phyloP scores from a whole-genome alignment of 2,329 filamentous ascomycete genomes.

The Botrytis porri region DNA sequence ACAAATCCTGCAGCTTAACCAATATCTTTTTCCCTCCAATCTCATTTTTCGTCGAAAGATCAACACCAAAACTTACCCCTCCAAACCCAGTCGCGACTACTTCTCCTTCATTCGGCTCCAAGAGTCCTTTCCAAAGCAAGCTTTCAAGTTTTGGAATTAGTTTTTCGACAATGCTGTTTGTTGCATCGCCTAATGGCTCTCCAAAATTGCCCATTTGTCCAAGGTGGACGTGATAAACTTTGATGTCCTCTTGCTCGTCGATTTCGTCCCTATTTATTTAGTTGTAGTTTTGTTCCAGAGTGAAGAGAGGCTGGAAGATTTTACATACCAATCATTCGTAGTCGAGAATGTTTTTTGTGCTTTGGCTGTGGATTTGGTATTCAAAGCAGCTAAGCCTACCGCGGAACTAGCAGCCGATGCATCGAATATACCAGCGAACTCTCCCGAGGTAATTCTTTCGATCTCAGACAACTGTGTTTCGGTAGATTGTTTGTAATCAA shows the following conservation, averaged over 20 bases:
- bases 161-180: slow-evolving; percentile 20
- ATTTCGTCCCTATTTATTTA: slow-evolving; percentile 24
- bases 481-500: slow-evolving; percentile 34
- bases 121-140: not conserved
- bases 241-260: slow-evolving; percentile 22
- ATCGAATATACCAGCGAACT: slow-evolving; percentile 13
- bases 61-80: slow-evolving; percentile 6
- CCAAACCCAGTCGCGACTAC: slow-evolving; percentile 9
- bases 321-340: slow-evolving; percentile 13
- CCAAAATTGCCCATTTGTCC: slow-evolving; percentile 29
- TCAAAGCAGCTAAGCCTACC: not conserved
- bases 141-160: slow-evolving; percentile 15
- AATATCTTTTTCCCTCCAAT: slow-evolving; percentile 14
- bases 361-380: not conserved
- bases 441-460: slow-evolving; percentile 1
- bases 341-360: slow-evolving; percentile 17
- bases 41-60: slow-evolving; percentile 7
- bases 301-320: not conserved
- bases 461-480: not conserved
- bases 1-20: slow-evolving; percentile 11
- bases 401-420: slow-evolving; percentile 4
- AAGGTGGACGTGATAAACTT: slow-evolving; percentile 25
- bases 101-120: slow-evolving; percentile 11
- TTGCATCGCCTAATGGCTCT: slow-evolving; percentile 16
- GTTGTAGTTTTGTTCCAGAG: not conserved